Evolutionary conservation across 805 yeast genomes (phyloP).

Genomic region (Sungouiozyma ichnusensis): DNA sequence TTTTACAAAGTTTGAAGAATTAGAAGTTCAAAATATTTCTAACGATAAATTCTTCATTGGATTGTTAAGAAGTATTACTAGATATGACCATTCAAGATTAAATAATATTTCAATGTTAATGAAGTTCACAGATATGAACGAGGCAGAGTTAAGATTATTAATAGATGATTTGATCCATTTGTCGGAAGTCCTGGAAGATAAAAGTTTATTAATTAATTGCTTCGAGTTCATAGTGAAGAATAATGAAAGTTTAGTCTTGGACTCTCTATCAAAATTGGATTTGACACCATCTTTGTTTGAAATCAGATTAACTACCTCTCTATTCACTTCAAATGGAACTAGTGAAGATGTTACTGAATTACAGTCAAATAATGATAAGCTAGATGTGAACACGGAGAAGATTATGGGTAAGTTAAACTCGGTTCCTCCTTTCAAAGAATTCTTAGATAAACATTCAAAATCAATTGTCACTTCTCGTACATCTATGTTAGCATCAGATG

Average conservation of each 20-base stretch:
- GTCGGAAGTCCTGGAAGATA: slow-evolving; percentile 31
- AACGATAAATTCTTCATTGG: slow-evolving; percentile 35
- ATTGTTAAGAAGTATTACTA: slow-evolving; percentile 34
- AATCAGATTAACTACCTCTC: slow-evolving; percentile 57
- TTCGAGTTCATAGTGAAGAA: slow-evolving; percentile 32
- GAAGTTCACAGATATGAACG: slow-evolving; percentile 26
- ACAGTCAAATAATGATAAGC: background rate
- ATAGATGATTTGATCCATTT: slow-evolving; percentile 31
- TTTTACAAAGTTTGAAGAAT: slow-evolving; percentile 12
- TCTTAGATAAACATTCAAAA: slow-evolving; percentile 21
- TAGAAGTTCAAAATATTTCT: slow-evolving; percentile 17
- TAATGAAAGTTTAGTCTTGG: slow-evolving; percentile 32
- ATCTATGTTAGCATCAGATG: slow-evolving; percentile 25
- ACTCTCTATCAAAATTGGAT: slow-evolving; percentile 29
- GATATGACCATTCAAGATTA: slow-evolving; percentile 33
- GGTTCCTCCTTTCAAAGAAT: slow-evolving; percentile 23
- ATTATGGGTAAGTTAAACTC: slow-evolving; percentile 15
- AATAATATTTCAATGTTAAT: slow-evolving; percentile 30
- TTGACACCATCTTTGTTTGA: slow-evolving; percentile 41
- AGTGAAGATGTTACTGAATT: slow-evolving; percentile 25
- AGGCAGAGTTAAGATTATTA: slow-evolving; percentile 30
- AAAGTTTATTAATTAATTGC: slow-evolving; percentile 29
- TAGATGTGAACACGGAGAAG: slow-evolving; percentile 18
- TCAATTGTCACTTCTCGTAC: slow-evolving; percentile 24
- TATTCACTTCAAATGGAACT: slow-evolving; percentile 27